A percentile compares a stretch with the other conserved stretches of the same genome.
Evolutionary conservation across 805 yeast species (phyloP).

Genomic region (Yarrowia sp.): DNA sequence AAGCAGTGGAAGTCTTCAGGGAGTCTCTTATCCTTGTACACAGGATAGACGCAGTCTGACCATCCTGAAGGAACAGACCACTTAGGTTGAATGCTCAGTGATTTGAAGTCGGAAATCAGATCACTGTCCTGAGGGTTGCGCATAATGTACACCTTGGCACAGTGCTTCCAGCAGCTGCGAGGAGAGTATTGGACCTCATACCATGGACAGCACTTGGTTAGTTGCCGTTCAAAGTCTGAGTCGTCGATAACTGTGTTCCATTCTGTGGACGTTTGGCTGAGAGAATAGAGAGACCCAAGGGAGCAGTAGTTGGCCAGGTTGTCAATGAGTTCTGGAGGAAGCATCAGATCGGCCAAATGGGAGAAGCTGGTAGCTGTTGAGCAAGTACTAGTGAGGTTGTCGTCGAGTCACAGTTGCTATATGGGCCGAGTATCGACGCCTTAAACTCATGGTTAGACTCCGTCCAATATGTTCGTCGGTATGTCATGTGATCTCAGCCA

Average conservation of each 20-base stretch:
- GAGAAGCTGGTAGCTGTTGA: no score
- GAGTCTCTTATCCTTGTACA: not conserved
- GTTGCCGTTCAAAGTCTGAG: slow-evolving; percentile 1
- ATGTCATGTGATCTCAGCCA: slow-evolving; percentile 10
- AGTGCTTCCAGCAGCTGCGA: slow-evolving; percentile 8
- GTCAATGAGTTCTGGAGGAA: slow-evolving; percentile 23
- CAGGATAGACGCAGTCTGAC: slow-evolving; percentile 13
- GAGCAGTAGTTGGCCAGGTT: slow-evolving; percentile 20
- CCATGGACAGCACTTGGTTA: slow-evolving; percentile 11
- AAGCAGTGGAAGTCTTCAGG: slow-evolving; percentile 10
- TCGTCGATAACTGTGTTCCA: slow-evolving; percentile 14
- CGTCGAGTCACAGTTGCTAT: not conserved
- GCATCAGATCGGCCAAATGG: not conserved
- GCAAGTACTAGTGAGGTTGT: not conserved
- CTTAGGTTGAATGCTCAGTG: slow-evolving; percentile 12
- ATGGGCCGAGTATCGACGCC: slow-evolving; percentile 1
- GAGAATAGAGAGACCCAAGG: slow-evolving; percentile 6
- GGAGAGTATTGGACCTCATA: slow-evolving; percentile 10
- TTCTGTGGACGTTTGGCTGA: slow-evolving; percentile 6
- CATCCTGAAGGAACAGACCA: slow-evolving; percentile 6
- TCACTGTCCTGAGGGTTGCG: not conserved
- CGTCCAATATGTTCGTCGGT: slow-evolving; percentile 6
- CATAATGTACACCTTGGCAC: slow-evolving; percentile 5
- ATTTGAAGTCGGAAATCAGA: not conserved
- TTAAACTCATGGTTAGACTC: slow-evolving; percentile 29